A percentile compares a stretch with the other conserved stretches of the same genome.
phyloP scores from a whole-genome alignment of 2,329 filamentous ascomycete genomes.

The Claviceps cyperi region DNA sequence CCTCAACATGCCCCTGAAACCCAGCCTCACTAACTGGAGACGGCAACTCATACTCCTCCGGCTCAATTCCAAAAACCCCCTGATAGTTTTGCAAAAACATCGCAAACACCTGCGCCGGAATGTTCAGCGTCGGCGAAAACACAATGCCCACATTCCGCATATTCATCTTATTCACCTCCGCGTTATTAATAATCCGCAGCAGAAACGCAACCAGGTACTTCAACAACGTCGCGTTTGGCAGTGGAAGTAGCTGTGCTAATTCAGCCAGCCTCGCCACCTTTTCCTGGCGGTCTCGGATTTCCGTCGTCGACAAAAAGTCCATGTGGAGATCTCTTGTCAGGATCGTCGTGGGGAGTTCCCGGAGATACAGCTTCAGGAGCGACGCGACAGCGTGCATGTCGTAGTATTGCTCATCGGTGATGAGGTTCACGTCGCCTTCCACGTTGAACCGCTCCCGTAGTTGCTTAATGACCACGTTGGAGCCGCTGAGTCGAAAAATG shows the following conservation, averaged over 20 bases:
- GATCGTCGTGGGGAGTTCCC: constrained; percentile 82
- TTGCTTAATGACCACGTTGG: constrained; percentile 82
- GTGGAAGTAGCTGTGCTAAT: constrained; percentile 67
- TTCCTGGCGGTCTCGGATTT: constrained; percentile 58
- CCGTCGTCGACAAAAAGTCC: constrained; percentile 74
- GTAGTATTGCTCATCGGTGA: constrained; percentile 72
- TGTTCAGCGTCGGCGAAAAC: constrained; percentile 93
- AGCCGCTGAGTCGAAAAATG: constrained; percentile 94
- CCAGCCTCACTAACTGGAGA: constrained; percentile 27
- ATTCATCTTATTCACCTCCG: constrained; percentile 92
- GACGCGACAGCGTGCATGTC: constrained; percentile 95
- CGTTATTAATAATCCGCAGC: constrained; percentile 82
- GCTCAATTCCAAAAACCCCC: constrained; percentile 63
- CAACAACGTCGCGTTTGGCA: constrained; percentile 66
- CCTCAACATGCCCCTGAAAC: constrained; percentile 16
- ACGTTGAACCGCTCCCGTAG: constrained; percentile 86
- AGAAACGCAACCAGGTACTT: constrained; percentile 78
- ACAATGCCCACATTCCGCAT: constrained; percentile 96
- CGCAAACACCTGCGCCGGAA: constrained; percentile 86
- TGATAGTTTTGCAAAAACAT: constrained; percentile 85
- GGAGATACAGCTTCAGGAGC: constrained; percentile 81
- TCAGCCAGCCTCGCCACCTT: constrained; percentile 65
- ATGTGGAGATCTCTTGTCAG: constrained; percentile 81
- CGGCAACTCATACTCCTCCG: constrained; percentile 48
- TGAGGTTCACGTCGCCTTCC: constrained; percentile 79